phyloP scores from a whole-genome alignment of 2,329 filamentous ascomycete species.

The Colletotrichum eremochloae region DNA sequence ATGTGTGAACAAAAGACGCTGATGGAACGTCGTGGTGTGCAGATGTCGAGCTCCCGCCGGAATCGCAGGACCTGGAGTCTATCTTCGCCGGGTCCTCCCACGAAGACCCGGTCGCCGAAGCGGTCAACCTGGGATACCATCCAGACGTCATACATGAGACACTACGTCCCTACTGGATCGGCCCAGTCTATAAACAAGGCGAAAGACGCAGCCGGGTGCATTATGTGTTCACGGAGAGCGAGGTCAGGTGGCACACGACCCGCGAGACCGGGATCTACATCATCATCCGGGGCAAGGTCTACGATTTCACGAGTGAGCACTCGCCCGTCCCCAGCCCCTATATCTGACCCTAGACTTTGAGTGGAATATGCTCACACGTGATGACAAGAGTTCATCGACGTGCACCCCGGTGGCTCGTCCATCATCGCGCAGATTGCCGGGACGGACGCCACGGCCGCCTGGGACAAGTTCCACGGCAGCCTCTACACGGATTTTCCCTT shows the following conservation, averaged over 20 bases:
- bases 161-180: conserved; percentile 3
- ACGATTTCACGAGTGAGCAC: conserved; percentile 4
- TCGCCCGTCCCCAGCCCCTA: fast-evolving
- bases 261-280: conserved; percentile 10
- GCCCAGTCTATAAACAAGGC: neutral
- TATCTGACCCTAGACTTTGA: neutral
- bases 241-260: conserved; percentile 10
- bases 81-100: neutral
- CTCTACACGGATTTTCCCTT: neutral
- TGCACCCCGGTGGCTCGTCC: conserved; percentile 6
- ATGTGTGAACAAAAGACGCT: neutral
- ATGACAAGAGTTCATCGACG: neutral
- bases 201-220: neutral
- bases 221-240: neutral
- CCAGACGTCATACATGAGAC: neutral
- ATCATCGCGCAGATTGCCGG: neutral
- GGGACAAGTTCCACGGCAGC: neutral
- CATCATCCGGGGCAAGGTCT: conserved; percentile 2
- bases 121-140: neutral
- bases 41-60: neutral
- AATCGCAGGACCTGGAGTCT: neutral
- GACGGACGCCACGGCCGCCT: neutral
- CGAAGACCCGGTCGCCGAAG: neutral
- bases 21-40: neutral
- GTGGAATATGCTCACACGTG: neutral